Base-by-base conservation (phyloP, 352 stramenopile species). In the Phytophthora fragariae region DNA sequence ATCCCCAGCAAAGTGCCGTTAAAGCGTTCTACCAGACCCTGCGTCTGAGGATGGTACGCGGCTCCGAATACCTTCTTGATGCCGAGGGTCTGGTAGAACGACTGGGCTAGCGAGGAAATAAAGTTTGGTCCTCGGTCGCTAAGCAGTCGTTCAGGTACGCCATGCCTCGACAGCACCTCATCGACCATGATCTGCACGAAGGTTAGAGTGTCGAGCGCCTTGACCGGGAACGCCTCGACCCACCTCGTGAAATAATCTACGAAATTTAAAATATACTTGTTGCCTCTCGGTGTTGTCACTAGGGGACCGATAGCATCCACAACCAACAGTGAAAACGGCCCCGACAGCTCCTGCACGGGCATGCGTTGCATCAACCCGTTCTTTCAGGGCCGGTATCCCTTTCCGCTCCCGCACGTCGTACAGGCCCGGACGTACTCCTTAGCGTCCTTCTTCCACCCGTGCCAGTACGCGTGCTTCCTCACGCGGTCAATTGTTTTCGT, bases 41-140 rank as follows among this genome's bases (percentile, higher is more conserved):
- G 24, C 24, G 24, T 27, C 24, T 27, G 24, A 0, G 24, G 24
- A 27, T 27, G 24, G 24, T 27, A 27, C 1, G 24, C 24, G 24
- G 24, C 24, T 3, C 24, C 24, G 24, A 27, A 27, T 27, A 27
- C 24, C 24, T 27, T 27, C 24, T 27, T 27, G 24, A 27, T 27
- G 2, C 24, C 24, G 24, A 27, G 24, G 24, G 24, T 27, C 24
- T 27, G 24, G 24, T 27, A 27, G 24, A 27, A 27, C 24, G 24
- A 27, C 24, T 27, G 24, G 24, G 24, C 24, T 3, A 27, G 19
- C 1, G 39, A 33, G 1, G 49, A 58, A 1, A 19, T 60, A 14
- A 67, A 67, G 21, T 67, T 67, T 0, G 21, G 5, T 10, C 49
- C 60, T 8, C 29, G 27, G 15, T 67, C 60, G n/a, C 60, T 67